Evolutionary conservation across 208 protist genomes (phyloP).

Genomic region (Trypanosoma mega): DNA sequence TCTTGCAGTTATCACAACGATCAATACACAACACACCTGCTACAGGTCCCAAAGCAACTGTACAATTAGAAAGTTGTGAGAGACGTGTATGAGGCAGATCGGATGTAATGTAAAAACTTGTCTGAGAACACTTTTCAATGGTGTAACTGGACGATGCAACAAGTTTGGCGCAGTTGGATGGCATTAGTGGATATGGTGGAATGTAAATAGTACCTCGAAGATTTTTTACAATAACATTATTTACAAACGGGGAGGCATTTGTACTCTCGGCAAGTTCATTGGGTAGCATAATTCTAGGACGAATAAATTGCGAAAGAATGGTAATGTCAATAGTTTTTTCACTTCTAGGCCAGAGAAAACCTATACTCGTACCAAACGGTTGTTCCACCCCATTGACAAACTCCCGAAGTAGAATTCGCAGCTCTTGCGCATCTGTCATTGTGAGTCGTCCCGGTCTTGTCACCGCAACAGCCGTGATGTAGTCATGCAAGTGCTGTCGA

Average conservation of each 20-base stretch:
- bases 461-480: conserved; percentile 71
- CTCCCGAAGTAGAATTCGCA: conserved; percentile 81
- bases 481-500: conserved; percentile 83
- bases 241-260: conserved; percentile 37
- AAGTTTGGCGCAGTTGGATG: conserved; percentile 30
- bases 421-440: conserved; percentile 68
- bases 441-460: conserved; percentile 72
- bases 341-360: conserved; percentile 77
- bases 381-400: conserved; percentile 85
- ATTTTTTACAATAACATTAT: conserved; percentile 62
- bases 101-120: conserved; percentile 75
- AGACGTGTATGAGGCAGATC: conserved; percentile 80
- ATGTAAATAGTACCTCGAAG: conserved; percentile 60
- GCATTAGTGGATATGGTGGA: conserved; percentile 44
- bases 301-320: conserved; percentile 87
- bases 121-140: conserved; percentile 71
- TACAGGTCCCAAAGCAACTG: conserved; percentile 81
- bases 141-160: conserved; percentile 67
- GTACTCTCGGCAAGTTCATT: conserved; percentile 42
- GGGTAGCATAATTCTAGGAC: conserved; percentile 68
- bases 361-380: conserved; percentile 80
- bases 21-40: conserved; percentile 77
- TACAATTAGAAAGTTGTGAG: conserved; percentile 84
- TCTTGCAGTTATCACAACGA: conserved; percentile 80
- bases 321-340: conserved; percentile 85